Conservation (phyloP, 2,329 filamentous ascomycete species). For the Fusarium coffeatum region DNA sequence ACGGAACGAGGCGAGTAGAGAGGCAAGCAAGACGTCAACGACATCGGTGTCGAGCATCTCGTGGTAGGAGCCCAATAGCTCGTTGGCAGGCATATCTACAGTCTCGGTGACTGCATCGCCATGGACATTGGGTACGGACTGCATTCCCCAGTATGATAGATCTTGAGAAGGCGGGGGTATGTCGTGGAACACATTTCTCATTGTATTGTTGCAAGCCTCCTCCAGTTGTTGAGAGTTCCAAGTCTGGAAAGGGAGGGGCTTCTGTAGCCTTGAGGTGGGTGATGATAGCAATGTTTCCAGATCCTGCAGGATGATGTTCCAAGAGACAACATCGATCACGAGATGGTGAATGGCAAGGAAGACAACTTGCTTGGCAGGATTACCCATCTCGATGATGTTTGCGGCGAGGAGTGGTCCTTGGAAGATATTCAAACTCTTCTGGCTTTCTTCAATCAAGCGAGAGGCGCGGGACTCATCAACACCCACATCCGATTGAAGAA, state of each 20-base stretch:
- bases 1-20: slow-evolving; percentile 44
- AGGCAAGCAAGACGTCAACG: slow-evolving; percentile 50
- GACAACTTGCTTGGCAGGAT: slow-evolving; percentile 31
- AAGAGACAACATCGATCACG: slow-evolving; percentile 60
- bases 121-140: slow-evolving; percentile 25
- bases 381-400: slow-evolving; percentile 38
- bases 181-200: slow-evolving; percentile 27
- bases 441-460: slow-evolving; percentile 9
- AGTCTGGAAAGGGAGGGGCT: slow-evolving; percentile 30
- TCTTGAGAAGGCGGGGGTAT: slow-evolving; percentile 26
- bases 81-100: not conserved
- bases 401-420: slow-evolving; percentile 4
- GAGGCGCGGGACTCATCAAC: not conserved
- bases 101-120: slow-evolving; percentile 17
- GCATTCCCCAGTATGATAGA: slow-evolving; percentile 44
- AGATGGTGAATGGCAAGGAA: slow-evolving; percentile 53
- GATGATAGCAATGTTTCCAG: slow-evolving; percentile 50
- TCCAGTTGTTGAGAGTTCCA: slow-evolving; percentile 52
- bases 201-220: slow-evolving; percentile 7
- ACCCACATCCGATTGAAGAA: not conserved
- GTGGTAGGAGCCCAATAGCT: slow-evolving; percentile 21
- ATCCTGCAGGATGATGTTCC: slow-evolving; percentile 54
- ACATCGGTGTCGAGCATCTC: slow-evolving; percentile 47
- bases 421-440: slow-evolving; percentile 8
- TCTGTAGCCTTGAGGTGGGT: slow-evolving; percentile 43